Percentiles rank a stretch among this genome's conserved stretches.
These are phyloP conservation scores for Crithidia bombi DNA, from an alignment of 208 protist species.

Conservation along the genomic window DNA sequence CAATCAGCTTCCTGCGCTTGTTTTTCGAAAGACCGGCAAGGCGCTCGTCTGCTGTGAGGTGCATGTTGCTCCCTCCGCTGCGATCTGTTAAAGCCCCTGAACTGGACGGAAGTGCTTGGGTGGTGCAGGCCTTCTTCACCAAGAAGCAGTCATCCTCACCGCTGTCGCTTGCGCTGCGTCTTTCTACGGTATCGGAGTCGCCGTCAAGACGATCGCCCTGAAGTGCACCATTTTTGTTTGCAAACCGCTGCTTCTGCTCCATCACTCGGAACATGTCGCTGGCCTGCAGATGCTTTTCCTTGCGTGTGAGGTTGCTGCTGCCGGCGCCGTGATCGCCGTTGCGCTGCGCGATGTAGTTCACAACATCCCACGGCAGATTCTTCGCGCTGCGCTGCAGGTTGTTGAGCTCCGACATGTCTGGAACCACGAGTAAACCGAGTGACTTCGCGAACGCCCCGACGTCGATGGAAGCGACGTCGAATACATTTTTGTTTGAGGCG, in stretches of 20 bases:
- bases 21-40: constrained; percentile 89
- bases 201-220: constrained; percentile 19
- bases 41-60: constrained; percentile 76
- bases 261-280: constrained; percentile 88
- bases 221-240: constrained; percentile 38
- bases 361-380: constrained; percentile 90
- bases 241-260: constrained; percentile 80
- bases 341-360: constrained; percentile 80
- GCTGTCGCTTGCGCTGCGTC: constrained; percentile 18
- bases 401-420: constrained; percentile 93
- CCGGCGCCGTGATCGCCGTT: constrained; percentile 20
- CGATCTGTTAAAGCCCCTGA: background rate
- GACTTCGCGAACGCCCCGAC: constrained; percentile 90
- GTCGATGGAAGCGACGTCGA: constrained; percentile 92
- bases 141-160: constrained; percentile 50
- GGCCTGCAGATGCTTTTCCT: constrained; percentile 84
- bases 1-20: constrained; percentile 79
- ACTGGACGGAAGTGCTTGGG: background rate
- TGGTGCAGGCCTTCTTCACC: constrained; percentile 40
- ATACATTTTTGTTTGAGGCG: constrained; percentile 96
- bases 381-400: constrained; percentile 78
- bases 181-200: background rate
- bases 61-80: constrained; percentile 13
- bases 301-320: constrained; percentile 57
- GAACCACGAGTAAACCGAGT: constrained; percentile 93